Evolutionary conservation across 2,329 filamentous ascomycete genomes (phyloP).

Genomic region (Calycina herbarum): DNA sequence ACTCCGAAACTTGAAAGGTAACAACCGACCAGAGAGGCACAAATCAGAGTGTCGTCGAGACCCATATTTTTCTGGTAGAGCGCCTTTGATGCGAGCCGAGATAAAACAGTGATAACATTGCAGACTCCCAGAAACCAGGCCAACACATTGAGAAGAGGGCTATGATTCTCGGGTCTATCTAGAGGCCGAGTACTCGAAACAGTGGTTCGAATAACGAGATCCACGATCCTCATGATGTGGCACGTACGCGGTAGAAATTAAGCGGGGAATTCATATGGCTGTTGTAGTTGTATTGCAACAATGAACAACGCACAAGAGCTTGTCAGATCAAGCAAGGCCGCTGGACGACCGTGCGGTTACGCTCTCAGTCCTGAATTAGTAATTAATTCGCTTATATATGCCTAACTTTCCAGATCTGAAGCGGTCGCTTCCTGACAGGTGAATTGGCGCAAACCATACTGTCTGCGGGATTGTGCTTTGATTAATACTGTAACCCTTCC

Average conservation of each 20-base stretch:
- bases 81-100: constrained; percentile 12
- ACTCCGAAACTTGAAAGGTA: background rate
- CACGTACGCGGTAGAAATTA: background rate
- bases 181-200: background rate
- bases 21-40: constrained; percentile 6
- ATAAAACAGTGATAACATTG: constrained; percentile 7
- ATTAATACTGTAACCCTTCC: too few species aligned
- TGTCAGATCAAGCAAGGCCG: too few species aligned
- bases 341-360: too few species aligned
- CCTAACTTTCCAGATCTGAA: too few species aligned
- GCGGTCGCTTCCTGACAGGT: too few species aligned
- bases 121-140: constrained; percentile 11
- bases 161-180: constrained; percentile 9
- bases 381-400: too few species aligned
- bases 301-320: too few species aligned
- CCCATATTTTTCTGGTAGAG: constrained; percentile 1
- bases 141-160: constrained; percentile 14
- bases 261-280: background rate
- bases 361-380: too few species aligned
- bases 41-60: constrained; percentile 14
- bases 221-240: background rate
- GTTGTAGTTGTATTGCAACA: background rate
- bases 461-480: too few species aligned
- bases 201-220: background rate
- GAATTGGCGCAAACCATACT: too few species aligned